phyloP scores from a whole-genome alignment of 1,284 basidiomycete genomes.

The Mycena sp. region DNA sequence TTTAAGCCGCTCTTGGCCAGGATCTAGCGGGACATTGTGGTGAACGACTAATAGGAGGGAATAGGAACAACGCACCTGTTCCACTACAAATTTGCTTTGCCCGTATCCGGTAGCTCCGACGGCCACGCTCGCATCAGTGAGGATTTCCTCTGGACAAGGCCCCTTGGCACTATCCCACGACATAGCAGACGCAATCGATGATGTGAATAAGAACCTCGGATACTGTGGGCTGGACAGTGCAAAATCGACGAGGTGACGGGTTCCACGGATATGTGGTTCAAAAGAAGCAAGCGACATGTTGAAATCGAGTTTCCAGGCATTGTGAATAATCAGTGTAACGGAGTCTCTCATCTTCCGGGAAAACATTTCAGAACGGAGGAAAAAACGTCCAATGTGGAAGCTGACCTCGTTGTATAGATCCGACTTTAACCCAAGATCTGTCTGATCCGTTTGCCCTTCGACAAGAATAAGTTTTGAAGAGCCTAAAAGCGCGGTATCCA shows the following conservation, averaged over 20 bases:
- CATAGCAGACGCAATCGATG: conserved; percentile 35
- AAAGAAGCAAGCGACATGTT: conserved; percentile 48
- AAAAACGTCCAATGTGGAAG: no score
- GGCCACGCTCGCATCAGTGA: conserved; percentile 33
- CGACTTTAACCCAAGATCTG: neutral
- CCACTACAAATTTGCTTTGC: conserved; percentile 18
- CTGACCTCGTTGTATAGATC: conserved; percentile 6
- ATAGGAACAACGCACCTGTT: conserved; percentile 4
- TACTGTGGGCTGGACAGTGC: conserved; percentile 31
- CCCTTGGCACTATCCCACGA: conserved; percentile 35
- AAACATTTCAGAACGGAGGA: no score
- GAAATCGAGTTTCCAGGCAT: no score
- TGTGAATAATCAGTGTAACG: no score
- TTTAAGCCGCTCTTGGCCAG: conserved; percentile 12
- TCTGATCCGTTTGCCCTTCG: conserved; percentile 24
- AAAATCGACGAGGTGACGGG: conserved; percentile 48
- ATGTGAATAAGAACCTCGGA: no score
- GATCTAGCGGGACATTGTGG: neutral
- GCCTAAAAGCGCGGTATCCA: conserved; percentile 27
- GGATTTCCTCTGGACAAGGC: conserved; percentile 43
- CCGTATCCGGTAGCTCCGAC: conserved; percentile 29
- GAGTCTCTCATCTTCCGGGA: no score
- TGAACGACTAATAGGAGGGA: no score
- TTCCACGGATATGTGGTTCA: conserved; percentile 46
- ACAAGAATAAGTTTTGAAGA: conserved; percentile 32